A percentile compares a stretch with the other conserved stretches of the same genome.
Conservation (phyloP, 768 basidiomycete species). For the Leccinum barrowsii region DNA sequence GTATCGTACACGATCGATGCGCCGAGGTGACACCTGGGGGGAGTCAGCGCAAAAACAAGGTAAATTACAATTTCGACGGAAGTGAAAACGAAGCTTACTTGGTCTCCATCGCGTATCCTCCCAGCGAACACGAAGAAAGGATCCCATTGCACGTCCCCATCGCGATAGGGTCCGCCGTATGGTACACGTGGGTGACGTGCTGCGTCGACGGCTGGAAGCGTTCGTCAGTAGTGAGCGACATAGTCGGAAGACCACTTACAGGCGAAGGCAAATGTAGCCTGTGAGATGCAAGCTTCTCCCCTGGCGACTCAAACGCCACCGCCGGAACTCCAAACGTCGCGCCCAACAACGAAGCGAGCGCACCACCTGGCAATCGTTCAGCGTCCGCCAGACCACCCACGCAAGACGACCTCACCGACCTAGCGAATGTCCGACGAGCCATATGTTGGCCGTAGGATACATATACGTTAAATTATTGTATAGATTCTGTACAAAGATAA, state of each 20-base stretch:
- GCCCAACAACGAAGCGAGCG: constrained; percentile 79
- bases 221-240: background rate
- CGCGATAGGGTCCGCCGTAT: constrained; percentile 92
- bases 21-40: constrained; percentile 76
- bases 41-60: background rate
- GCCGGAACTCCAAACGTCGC: constrained; percentile 86
- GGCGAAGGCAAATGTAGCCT: constrained; percentile 86
- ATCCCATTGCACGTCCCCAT: constrained; percentile 86
- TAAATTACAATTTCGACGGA: background rate
- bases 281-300: constrained; percentile 74
- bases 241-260: constrained; percentile 40
- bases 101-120: constrained; percentile 87
- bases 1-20: constrained; percentile 89
- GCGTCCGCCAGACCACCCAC: background rate
- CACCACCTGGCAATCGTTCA: constrained; percentile 41
- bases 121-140: constrained; percentile 76
- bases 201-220: constrained; percentile 58
- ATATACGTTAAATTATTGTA: constrained; percentile 93
- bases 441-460: constrained; percentile 88
- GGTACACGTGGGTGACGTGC: constrained; percentile 87
- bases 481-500: constrained; percentile 57
- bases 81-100: constrained; percentile 37
- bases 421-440: constrained; percentile 78
- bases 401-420: constrained; percentile 40
- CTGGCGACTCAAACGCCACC: constrained; percentile 87